These are phyloP conservation scores for Penicillium concentricum DNA, from an alignment of 2,329 filamentous ascomycete species.

Conservation along the genomic window DNA sequence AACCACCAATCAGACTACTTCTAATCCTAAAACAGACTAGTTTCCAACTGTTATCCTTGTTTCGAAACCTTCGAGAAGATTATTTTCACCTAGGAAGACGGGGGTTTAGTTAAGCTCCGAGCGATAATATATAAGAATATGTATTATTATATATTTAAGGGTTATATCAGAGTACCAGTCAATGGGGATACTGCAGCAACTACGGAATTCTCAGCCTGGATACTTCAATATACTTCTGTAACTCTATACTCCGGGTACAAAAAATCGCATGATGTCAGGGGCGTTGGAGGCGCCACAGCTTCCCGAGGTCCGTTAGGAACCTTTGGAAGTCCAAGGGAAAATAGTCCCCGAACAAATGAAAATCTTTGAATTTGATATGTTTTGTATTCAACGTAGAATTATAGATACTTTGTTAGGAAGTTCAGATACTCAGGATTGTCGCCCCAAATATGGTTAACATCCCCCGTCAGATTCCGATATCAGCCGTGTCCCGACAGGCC, in stretches of 20 bases:
- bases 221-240: too few species aligned
- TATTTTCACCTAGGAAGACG: neutral
- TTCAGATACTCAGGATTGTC: neutral
- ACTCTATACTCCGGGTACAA: too few species aligned
- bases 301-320: too few species aligned
- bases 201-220: too few species aligned
- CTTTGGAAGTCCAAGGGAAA: neutral
- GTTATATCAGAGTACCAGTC: too few species aligned
- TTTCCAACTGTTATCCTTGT: neutral
- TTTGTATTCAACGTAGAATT: neutral
- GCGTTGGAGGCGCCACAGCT: neutral
- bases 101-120: too few species aligned
- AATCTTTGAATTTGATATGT: neutral
- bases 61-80: slow-evolving; percentile 4
- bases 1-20: slow-evolving; percentile 49
- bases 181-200: too few species aligned
- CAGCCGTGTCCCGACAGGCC: neutral
- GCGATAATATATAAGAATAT: too few species aligned
- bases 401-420: too few species aligned
- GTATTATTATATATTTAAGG: too few species aligned
- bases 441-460: neutral
- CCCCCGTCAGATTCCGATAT: neutral
- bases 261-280: neutral
- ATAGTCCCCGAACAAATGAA: neutral
- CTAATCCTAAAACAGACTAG: neutral